Conservation (phyloP, 1,139 yeast species). For the Pneumocystis oryctolagi region DNA sequence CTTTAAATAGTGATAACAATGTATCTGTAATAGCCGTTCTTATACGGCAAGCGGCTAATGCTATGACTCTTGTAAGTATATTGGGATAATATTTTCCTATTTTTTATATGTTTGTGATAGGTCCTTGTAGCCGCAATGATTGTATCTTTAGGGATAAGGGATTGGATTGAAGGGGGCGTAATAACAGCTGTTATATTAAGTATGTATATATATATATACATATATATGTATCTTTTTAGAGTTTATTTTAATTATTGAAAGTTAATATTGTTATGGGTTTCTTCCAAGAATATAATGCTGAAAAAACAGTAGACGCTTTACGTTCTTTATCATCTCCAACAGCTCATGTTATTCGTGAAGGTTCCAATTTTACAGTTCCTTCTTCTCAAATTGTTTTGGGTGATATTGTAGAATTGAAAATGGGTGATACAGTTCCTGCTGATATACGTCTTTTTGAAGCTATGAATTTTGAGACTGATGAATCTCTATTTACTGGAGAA, state of each 20-base stretch:
- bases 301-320: constrained; percentile 66
- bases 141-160: constrained; percentile 58
- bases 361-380: constrained; percentile 43
- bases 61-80: constrained; percentile 42
- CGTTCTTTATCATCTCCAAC: constrained; percentile 56
- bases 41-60: constrained; percentile 60
- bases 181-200: constrained; percentile 47
- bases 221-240: too few species aligned
- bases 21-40: constrained; percentile 45
- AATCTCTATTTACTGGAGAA: constrained; percentile 69
- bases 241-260: background rate
- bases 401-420: constrained; percentile 48
- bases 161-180: constrained; percentile 77
- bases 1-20: constrained; percentile 44
- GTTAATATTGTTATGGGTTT: constrained; percentile 59
- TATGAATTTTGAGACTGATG: constrained; percentile 65
- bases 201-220: background rate
- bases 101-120: background rate
- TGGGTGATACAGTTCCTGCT: constrained; percentile 72
- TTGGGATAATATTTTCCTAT: constrained; percentile 11
- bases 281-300: constrained; percentile 58
- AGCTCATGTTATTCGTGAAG: constrained; percentile 51
- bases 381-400: constrained; percentile 68
- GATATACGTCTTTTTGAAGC: constrained; percentile 53
- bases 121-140: constrained; percentile 61